Evolutionary conservation across 257 asterid genomes (phyloP).

Genomic region (Ilex asprella): DNA sequence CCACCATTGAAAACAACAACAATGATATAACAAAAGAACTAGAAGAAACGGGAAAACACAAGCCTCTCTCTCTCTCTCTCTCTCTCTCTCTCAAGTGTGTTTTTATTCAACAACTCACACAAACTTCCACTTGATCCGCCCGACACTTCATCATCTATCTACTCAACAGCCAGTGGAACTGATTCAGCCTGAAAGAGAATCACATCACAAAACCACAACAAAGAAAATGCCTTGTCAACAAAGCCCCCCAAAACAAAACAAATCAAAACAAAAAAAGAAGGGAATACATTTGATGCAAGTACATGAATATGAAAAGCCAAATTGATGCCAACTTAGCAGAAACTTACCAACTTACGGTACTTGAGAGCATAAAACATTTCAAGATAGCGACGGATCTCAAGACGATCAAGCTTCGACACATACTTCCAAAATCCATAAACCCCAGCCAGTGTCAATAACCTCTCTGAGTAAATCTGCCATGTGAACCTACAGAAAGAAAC

Average conservation of each 20-base stretch:
- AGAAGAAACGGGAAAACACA: slow-evolving; percentile 4
- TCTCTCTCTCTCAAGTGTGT: slow-evolving; percentile 1
- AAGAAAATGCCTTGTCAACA: too few species aligned
- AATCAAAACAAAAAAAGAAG: background rate
- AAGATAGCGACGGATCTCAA: slow-evolving; percentile 74
- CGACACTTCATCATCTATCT: background rate
- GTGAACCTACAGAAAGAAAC: slow-evolving; percentile 47
- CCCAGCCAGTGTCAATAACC: slow-evolving; percentile 80
- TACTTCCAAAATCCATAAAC: slow-evolving; percentile 93
- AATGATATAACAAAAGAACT: background rate
- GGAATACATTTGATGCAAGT: background rate
- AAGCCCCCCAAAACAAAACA: background rate
- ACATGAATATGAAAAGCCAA: background rate
- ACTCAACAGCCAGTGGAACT: background rate
- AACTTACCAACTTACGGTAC: slow-evolving; percentile 12
- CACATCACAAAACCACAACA: too few species aligned
- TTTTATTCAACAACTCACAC: background rate
- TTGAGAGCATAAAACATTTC: slow-evolving; percentile 91
- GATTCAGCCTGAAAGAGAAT: slow-evolving; percentile 3
- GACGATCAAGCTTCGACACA: slow-evolving; percentile 82
- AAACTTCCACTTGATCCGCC: background rate
- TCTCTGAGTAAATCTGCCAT: slow-evolving; percentile 85
- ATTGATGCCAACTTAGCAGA: background rate
- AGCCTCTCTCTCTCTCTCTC: slow-evolving; percentile 8
- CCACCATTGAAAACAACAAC: slow-evolving; percentile 3